Evolutionary conservation across 1,284 basidiomycete species (phyloP).

Genomic region (Pisolithus thermaeus): DNA sequence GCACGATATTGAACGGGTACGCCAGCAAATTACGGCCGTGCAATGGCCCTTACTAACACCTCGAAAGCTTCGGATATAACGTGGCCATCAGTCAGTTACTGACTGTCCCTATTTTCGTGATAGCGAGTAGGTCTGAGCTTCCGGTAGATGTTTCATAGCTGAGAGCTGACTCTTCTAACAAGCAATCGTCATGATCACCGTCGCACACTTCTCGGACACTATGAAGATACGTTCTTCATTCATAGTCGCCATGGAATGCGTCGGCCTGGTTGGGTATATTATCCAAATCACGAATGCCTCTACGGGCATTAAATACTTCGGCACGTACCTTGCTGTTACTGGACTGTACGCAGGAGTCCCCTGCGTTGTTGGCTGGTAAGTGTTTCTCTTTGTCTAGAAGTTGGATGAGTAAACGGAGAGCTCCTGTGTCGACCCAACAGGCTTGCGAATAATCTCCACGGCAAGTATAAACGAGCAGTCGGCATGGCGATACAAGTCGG

Average conservation of each 20-base stretch:
- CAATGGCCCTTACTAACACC: neutral
- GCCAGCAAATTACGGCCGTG: slow-evolving; percentile 9
- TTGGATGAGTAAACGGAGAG: neutral
- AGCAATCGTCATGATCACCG: slow-evolving; percentile 48
- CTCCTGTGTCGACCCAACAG: slow-evolving; percentile 10
- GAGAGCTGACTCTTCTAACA: neutral
- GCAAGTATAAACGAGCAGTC: slow-evolving; percentile 41
- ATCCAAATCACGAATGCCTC: slow-evolving; percentile 48
- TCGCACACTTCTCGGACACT: slow-evolving; percentile 53
- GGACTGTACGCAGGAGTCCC: slow-evolving; percentile 57
- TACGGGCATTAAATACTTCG: slow-evolving; percentile 53
- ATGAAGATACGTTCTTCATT: slow-evolving; percentile 53
- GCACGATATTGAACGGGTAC: slow-evolving; percentile 54
- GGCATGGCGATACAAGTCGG: slow-evolving; percentile 37
- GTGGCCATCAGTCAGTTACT: slow-evolving; percentile 55
- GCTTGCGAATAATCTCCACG: slow-evolving; percentile 38
- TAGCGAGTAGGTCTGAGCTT: slow-evolving; percentile 35
- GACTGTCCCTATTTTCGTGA: slow-evolving; percentile 61
- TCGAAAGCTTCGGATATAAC: slow-evolving; percentile 45
- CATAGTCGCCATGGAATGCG: slow-evolving; percentile 44
- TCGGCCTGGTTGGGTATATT: slow-evolving; percentile 51
- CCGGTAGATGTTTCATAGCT: neutral
- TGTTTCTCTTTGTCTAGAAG: neutral
- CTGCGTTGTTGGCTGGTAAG: slow-evolving; percentile 23
- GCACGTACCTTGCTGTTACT: slow-evolving; percentile 52